Base-by-base conservation (phyloP, 2,329 filamentous ascomycete genomes). In the Nectriaceae sp. region DNA sequence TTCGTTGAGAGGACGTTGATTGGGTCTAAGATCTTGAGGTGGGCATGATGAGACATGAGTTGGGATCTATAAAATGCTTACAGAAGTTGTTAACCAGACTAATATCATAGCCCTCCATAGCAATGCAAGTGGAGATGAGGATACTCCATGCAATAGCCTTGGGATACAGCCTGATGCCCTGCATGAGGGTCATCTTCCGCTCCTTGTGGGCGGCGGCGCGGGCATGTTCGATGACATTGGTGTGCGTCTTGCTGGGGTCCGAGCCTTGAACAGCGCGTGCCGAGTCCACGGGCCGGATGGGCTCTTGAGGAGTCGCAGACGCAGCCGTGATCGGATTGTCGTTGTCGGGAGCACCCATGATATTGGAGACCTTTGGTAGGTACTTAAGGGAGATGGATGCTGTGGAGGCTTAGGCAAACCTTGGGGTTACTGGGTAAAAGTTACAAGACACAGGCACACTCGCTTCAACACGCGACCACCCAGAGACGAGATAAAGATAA, bases 61-160 rank as follows among this genome's bases (percentile, higher is more conserved):
- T n/a, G n/a, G n/a, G n/a, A n/a, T n/a, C n/a, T n/a, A n/a, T n/a
- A n/a, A n/a, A n/a, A n/a, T n/a, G n/a, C 54, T 62, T 70, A 72
- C 83, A 92, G 64, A 94, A 90, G 70, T 92, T 92, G 74, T 87
- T 90, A 61, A 94, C 83, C 44, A 95, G 75, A 61, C 83, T 85
- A 49, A 94, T 77, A 65, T 96, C 90, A 72, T 92, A 95, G 26
- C 89, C 90, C 69, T 96, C 90, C 91, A 96, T 96, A 61, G 83
- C 84, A 63, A 96, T 94, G 66, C 88, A 92, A 0, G 89, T 93
- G n/a, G 88, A 93, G 68, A 96, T 92, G 50, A 95, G 75, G 42
- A 96, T 63, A 60, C 85, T 90, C 89, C 90, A 96, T 19, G 75
- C 79, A 47, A 95, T 85, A 19, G 91, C 91, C 74, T 95, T 93